These are phyloP conservation scores for Cucurbita maxima DNA, from an alignment of 306 rosid genomes.

Conservation along the genomic window DNA sequence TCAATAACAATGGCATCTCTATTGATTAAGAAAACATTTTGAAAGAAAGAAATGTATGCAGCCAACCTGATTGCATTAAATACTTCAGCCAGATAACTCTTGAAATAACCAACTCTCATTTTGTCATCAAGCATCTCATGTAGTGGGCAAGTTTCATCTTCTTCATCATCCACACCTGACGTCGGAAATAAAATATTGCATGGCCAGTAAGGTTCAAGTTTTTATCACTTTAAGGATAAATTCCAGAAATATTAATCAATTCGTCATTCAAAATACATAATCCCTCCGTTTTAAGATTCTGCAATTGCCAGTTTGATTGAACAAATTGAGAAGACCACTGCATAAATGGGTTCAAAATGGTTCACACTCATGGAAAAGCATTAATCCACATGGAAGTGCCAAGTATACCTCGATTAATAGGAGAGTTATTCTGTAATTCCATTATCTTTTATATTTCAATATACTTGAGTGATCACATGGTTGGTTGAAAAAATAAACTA, in stretches of 20 bases:
- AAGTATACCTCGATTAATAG: not conserved
- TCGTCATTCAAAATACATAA: not conserved
- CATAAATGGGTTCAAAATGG: not conserved
- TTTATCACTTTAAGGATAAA: not conserved
- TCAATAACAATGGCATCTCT: not conserved
- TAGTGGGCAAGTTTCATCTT: slow-evolving; percentile 36
- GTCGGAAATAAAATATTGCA: not conserved
- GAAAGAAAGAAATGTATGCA: not conserved
- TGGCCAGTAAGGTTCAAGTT: not conserved
- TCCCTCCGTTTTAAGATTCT: not conserved
- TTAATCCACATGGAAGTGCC: not conserved
- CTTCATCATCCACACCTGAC: slow-evolving; percentile 89
- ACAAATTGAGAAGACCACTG: not conserved
- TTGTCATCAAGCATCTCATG: slow-evolving; percentile 74
- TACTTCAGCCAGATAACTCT: slow-evolving; percentile 52
- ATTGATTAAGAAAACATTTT: not conserved
- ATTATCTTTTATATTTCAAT: not conserved
- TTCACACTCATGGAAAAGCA: not conserved
- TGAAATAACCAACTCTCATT: slow-evolving; percentile 55
- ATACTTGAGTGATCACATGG: not conserved
- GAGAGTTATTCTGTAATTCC: not conserved
- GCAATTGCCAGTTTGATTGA: not conserved
- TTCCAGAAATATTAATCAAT: not conserved
- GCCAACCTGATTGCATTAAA: slow-evolving; percentile 68
- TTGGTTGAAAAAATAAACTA: not conserved